Percentiles rank a stretch among this genome's conserved stretches.
Conservation (phyloP, 495 filamentous ascomycete genomes). For the Tuber magnatum region DNA sequence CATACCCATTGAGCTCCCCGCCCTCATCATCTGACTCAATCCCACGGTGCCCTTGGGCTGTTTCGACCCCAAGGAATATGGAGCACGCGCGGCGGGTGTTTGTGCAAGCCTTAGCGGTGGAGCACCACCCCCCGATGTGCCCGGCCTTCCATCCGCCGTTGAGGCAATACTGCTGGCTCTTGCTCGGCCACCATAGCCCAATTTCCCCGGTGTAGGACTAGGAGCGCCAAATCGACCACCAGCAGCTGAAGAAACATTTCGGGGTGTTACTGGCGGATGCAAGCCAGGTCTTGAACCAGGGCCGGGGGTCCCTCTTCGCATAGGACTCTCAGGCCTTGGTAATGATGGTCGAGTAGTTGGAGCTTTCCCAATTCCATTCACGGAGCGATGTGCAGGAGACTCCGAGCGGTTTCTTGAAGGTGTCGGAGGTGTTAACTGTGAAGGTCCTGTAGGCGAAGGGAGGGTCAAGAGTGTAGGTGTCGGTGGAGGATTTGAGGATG, state of each 20-base stretch:
- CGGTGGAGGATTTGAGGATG: slow-evolving; percentile 56
- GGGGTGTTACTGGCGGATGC: slow-evolving; percentile 37
- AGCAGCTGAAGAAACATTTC: slow-evolving; percentile 42
- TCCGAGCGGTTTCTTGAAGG: slow-evolving; percentile 34
- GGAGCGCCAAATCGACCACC: slow-evolving; percentile 44
- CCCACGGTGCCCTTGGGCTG: slow-evolving; percentile 30
- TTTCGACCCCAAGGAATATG: slow-evolving; percentile 25
- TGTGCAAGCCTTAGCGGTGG: slow-evolving; percentile 21
- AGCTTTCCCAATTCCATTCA: slow-evolving; percentile 60
- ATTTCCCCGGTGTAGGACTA: slow-evolving; percentile 59
- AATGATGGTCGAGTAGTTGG: slow-evolving; percentile 69
- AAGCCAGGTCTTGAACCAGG: slow-evolving; percentile 25
- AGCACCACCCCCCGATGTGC: slow-evolving; percentile 26
- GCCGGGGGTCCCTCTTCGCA: slow-evolving; percentile 34
- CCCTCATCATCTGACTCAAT: slow-evolving; percentile 22
- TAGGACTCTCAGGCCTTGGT: slow-evolving; percentile 44
- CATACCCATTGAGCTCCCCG: slow-evolving; percentile 38
- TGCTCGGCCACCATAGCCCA: slow-evolving; percentile 56
- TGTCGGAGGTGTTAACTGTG: slow-evolving; percentile 26
- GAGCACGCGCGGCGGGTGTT: slow-evolving; percentile 33
- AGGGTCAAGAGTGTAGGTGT: slow-evolving; percentile 48
- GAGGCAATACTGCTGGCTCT: slow-evolving; percentile 46
- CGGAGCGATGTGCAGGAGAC: slow-evolving; percentile 25
- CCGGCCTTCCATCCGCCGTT: slow-evolving; percentile 26
- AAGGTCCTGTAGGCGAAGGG: slow-evolving; percentile 25